A percentile compares a stretch with the other conserved stretches of the same genome.
These are phyloP conservation scores for Pleomassaria siparia DNA, from an alignment of 2,329 filamentous ascomycete genomes.

Conservation along the genomic window DNA sequence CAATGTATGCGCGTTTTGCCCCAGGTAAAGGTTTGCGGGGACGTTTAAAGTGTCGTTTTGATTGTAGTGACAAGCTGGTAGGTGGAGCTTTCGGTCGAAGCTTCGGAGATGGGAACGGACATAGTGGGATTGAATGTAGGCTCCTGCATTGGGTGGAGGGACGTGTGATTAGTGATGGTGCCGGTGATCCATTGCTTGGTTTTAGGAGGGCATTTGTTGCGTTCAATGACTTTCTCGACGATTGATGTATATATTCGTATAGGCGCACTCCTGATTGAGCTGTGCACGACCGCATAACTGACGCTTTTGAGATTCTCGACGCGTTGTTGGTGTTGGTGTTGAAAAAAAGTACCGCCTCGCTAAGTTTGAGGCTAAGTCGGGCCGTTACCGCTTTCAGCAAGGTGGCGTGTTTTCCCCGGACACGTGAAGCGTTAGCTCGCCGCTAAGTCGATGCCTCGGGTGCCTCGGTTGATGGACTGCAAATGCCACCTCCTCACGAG, in stretches of 20 bases:
- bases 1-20: conserved; percentile 67
- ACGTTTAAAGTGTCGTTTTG: background rate
- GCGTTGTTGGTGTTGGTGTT: background rate
- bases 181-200: background rate
- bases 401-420: background rate
- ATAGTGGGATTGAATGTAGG: background rate
- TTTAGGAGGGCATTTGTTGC: background rate
- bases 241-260: background rate
- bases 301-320: background rate
- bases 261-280: background rate
- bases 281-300: background rate
- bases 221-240: background rate
- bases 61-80: background rate
- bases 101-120: background rate
- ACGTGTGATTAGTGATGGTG: background rate
- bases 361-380: too few species aligned
- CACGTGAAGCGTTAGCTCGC: conserved; percentile 1
- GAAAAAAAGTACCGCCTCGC: background rate
- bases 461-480: background rate
- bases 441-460: too few species aligned
- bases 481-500: conserved; percentile 10
- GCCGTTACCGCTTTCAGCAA: background rate
- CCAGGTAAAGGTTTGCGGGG: background rate
- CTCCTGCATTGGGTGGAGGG: background rate
- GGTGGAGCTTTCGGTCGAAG: background rate